Evolutionary conservation across 2,329 filamentous ascomycete species (phyloP).

Genomic region (Chaetomium globosum): DNA sequence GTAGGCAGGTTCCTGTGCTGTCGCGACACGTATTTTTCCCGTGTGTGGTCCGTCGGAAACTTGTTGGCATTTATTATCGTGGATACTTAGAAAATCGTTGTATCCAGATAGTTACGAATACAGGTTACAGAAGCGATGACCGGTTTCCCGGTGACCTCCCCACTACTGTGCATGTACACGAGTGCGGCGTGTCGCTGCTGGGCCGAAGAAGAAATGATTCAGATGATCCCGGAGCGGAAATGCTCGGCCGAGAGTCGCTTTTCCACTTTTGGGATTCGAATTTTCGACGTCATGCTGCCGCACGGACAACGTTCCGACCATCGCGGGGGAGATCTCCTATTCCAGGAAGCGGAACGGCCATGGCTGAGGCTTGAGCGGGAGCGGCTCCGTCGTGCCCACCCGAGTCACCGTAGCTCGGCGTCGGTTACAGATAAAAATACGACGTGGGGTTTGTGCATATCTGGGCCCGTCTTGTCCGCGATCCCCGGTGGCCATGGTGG

Average conservation of each 20-base stretch:
- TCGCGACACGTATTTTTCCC: conserved; percentile 1
- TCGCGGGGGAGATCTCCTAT: neutral
- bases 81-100: neutral
- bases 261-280: neutral
- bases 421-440: neutral
- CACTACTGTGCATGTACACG: neutral
- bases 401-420: neutral
- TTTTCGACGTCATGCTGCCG: conserved; percentile 1
- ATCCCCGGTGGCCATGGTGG: neutral
- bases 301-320: neutral
- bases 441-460: neutral
- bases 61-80: neutral
- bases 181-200: neutral
- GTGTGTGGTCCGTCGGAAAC: neutral
- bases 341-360: neutral
- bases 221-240: conserved; percentile 8
- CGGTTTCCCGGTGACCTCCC: neutral
- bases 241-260: neutral
- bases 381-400: neutral
- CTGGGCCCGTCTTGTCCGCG: neutral
- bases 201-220: neutral
- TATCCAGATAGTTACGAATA: neutral
- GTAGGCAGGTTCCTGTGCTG: neutral
- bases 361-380: neutral
- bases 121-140: neutral